These are phyloP conservation scores for Wickerhamiella brachini DNA, from an alignment of 805 yeast genomes.

Conservation along the genomic window DNA sequence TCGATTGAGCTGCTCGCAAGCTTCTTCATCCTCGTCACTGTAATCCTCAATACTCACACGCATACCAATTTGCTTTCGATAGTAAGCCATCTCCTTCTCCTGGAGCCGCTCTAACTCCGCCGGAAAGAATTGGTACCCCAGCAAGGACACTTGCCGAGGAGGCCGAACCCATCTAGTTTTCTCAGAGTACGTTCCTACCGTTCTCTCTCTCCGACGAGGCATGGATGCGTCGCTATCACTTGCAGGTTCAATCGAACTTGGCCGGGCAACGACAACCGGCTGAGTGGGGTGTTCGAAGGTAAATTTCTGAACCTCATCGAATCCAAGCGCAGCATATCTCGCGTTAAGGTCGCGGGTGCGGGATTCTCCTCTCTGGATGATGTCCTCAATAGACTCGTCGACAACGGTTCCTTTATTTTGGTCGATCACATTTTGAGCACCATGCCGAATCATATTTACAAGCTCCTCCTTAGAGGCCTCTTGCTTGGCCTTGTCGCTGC, in stretches of 20 bases:
- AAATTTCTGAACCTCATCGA: slow-evolving; percentile 87
- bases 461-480: slow-evolving; percentile 58
- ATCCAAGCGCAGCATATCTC: slow-evolving; percentile 70
- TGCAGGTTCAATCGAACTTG: neutral
- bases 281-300: slow-evolving; percentile 44
- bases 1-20: slow-evolving; percentile 35
- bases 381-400: slow-evolving; percentile 57
- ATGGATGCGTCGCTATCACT: slow-evolving; percentile 35
- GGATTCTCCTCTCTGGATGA: slow-evolving; percentile 65
- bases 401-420: slow-evolving; percentile 20
- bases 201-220: slow-evolving; percentile 28
- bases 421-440: slow-evolving; percentile 80
- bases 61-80: slow-evolving; percentile 52
- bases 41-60: slow-evolving; percentile 37
- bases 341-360: slow-evolving; percentile 68
- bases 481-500: slow-evolving; percentile 11
- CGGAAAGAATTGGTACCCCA: slow-evolving; percentile 83
- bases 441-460: slow-evolving; percentile 90
- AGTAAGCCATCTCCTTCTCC: slow-evolving; percentile 69
- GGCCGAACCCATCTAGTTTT: slow-evolving; percentile 49
- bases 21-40: slow-evolving; percentile 28
- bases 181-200: slow-evolving; percentile 54
- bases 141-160: slow-evolving; percentile 67
- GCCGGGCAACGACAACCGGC: slow-evolving; percentile 6
- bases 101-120: slow-evolving; percentile 55